Conservation (phyloP, 176 grass and related monocot genomes). For the Tillandsia leiboldiana region DNA sequence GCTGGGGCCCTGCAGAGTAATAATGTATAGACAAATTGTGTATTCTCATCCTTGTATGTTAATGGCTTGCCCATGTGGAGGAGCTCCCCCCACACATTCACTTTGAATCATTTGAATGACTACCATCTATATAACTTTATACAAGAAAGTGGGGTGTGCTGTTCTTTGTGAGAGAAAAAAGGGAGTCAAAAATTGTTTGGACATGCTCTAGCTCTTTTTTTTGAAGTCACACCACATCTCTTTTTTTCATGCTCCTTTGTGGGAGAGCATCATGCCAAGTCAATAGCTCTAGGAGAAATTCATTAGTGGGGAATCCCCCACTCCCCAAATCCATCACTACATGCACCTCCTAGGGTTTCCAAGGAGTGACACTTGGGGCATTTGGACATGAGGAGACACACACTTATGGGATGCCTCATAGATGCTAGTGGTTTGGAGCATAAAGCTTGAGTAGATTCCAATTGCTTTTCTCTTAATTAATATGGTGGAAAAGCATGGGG, state of each 20-base stretch:
- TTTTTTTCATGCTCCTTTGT: background rate
- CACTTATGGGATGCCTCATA: slow-evolving; percentile 71
- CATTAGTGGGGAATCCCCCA: background rate
- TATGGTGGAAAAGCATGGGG: slow-evolving; percentile 11
- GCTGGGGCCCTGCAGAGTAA: no score
- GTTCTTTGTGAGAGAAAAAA: no score
- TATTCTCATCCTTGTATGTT: no score
- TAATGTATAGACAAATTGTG: no score
- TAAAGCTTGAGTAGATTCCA: slow-evolving; percentile 72
- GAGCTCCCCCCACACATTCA: no score
- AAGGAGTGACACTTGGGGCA: slow-evolving; percentile 43
- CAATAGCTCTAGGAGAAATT: no score
- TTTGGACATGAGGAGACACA: slow-evolving; percentile 39
- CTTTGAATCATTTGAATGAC: no score
- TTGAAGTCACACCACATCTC: background rate
- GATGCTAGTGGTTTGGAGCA: slow-evolving; percentile 68
- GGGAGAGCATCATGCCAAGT: background rate
- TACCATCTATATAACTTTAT: no score
- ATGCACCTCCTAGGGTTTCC: slow-evolving; percentile 2
- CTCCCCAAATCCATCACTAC: slow-evolving; percentile 30
- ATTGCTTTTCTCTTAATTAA: slow-evolving; percentile 35
- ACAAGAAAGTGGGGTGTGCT: no score
- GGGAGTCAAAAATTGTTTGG: background rate
- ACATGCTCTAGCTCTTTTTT: background rate
- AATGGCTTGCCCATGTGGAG: no score